Evolutionary conservation across 495 filamentous ascomycete species (phyloP), one percentile per base, ranked within the genome.

Genomic region (Penicillium coffeae): DNA sequence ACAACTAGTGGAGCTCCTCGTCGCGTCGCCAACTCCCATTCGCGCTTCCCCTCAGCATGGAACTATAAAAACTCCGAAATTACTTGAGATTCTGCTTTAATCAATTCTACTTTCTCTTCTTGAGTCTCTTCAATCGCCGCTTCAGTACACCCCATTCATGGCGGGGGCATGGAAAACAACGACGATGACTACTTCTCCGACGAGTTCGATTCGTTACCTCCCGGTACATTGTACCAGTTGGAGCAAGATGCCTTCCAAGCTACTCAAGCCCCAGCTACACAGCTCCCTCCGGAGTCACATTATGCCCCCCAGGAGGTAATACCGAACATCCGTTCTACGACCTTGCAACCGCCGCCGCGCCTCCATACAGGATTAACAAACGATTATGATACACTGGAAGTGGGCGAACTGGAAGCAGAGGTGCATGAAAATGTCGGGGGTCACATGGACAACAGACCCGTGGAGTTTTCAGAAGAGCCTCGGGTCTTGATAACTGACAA

Each of bases 121-220:
- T 42, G 14, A 47, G 35, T 10, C 8, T 34, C 38, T 40, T 36
- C 21, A 35, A 40, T 15, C 19, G 25, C 25, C 25, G 4, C 25
- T 30, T 5, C 10, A 30, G 10, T 30, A 30, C 10, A 4, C 25
- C 25, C 25, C 25, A 63, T 73, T 74, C 69, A 75, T 72, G 74
- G 70, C 71, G 60, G 60, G 70, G 74, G 73, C 63, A 83, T 82
- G 79, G 79, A 78, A 59, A 69, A 70, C 51, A 69, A 68, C 70
- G 79, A 79, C 55, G 81, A 85, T 63, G 83, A 84, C 44, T 76
- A 73, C 60, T 85, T 84, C 67, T 82, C 74, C 51, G 85, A 85
- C 62, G 79, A 85, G 54, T 70, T 83, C 52, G 81, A 83, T 55
- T 71, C 69, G 45, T 63, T 85, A 38, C 77, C 80, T 36, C 55